phyloP scores from a whole-genome alignment of 805 yeast species.

The Barnettozyma sucrosica region DNA sequence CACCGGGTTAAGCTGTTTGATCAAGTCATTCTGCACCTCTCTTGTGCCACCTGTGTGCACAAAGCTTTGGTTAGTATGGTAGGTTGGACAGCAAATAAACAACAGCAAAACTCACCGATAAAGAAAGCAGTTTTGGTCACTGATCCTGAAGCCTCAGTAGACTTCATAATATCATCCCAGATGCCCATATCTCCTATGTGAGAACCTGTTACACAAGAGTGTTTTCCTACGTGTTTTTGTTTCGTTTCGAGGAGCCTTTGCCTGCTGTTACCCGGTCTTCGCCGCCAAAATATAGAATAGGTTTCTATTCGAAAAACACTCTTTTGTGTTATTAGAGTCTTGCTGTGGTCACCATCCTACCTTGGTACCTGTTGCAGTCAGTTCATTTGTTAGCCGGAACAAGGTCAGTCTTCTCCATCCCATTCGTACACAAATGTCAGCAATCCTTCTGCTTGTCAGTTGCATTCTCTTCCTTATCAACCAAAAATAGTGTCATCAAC shows the following conservation, averaged over 20 bases:
- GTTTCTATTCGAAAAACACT: too few relatives aligned
- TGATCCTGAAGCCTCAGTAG: neutral
- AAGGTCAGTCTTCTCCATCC: too few relatives aligned
- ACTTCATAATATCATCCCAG: constrained; percentile 14
- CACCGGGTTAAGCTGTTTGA: constrained; percentile 9
- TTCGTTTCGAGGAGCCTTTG: neutral
- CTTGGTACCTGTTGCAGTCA: too few relatives aligned
- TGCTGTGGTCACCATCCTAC: too few relatives aligned
- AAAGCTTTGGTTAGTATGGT: neutral
- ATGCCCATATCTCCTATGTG: constrained; percentile 11
- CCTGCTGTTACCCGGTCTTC: neutral
- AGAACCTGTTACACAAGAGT: too few relatives aligned
- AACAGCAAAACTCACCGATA: constrained; percentile 6
- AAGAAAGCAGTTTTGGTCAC: constrained; percentile 6
- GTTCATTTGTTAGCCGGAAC: too few relatives aligned
- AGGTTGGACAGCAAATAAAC: neutral
- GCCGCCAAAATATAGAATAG: too few relatives aligned
- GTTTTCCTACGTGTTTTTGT: neutral
- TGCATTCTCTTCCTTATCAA: too few relatives aligned
- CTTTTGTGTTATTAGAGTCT: too few relatives aligned
- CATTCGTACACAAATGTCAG: too few relatives aligned
- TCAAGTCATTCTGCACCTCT: constrained; percentile 12
- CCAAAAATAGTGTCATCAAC: too few relatives aligned
- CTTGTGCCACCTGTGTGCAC: constrained; percentile 14
- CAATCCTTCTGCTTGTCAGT: too few relatives aligned